Evolutionary conservation across 768 basidiomycete genomes (phyloP).

Genomic region (Cubamyces sp.): DNA sequence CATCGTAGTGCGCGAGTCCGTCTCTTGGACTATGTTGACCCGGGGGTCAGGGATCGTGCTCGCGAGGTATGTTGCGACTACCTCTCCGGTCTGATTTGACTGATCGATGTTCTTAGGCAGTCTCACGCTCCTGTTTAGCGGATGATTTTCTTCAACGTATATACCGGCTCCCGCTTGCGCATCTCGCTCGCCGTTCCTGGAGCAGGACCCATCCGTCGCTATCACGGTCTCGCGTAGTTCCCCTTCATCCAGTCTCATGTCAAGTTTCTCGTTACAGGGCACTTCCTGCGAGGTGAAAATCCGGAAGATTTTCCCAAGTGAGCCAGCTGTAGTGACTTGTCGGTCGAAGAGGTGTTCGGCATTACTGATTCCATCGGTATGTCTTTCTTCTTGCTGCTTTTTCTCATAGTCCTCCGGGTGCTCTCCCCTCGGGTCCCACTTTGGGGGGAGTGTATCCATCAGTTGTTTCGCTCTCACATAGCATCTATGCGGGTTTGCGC

Average conservation of each 20-base stretch:
- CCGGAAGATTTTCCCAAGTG: background rate
- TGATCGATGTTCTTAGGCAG: background rate
- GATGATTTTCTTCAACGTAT: background rate
- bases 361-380: no score
- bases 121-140: background rate
- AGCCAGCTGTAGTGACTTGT: background rate
- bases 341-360: background rate
- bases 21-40: constrained; percentile 2
- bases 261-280: background rate
- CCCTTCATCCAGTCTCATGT: background rate
- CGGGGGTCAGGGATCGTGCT: fast-evolving
- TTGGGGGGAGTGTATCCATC: background rate
- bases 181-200: background rate
- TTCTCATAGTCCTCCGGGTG: constrained; percentile 13
- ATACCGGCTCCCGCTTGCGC: constrained; percentile 8
- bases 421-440: constrained; percentile 4
- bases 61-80: background rate
- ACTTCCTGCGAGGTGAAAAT: background rate
- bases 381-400: no score
- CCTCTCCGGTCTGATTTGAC: constrained; percentile 9
- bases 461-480: background rate
- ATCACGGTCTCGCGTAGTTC: background rate
- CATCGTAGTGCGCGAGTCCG: constrained; percentile 31
- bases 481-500: background rate
- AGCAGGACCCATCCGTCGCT: constrained; percentile 8